Evolutionary conservation across 139 green algal species (phyloP), one percentile per base, ranked within the genome.

Genomic region (Tetradesmus obliquus): DNA sequence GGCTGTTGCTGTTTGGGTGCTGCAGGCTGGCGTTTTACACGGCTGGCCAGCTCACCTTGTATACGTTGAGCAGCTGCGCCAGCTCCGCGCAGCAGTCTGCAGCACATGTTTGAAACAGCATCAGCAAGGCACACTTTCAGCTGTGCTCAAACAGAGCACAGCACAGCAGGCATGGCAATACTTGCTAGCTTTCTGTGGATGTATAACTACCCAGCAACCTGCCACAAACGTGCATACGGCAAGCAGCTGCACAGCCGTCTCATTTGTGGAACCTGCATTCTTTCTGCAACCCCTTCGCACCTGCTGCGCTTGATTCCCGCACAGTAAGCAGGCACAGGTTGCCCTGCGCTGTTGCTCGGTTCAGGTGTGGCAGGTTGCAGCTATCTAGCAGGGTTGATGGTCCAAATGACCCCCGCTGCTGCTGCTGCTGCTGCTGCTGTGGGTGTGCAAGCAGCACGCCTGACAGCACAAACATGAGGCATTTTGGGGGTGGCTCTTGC

Each of bases 401-500:
- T 5, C 20, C 55, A 22, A 12, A 3, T 60, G 58, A 55, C 6
- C 83, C 57, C 4, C n/a, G 84, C 58, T 79, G 24, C 55, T 74
- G 60, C 22, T 88, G 84, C 55, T 79, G n/a, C n/a, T 55, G 15
- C 54, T 51, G 32, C 62, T 72, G 12, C 3, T 57, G 10, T 24
- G 19, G 17, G 13, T 13, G 7, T 6, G 88, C 10, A n/a, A 82
- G 60, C 79, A 91, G 79, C 88, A 86, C 88, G 9, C 88, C 88
- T 80, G 88, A 87, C 79, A 92, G 53, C 20, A 92, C 90, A 17
- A 97, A 55, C 32, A 97, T 7, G 10, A 97, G 24, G 54, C 86
- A 94, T 81, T 97, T 96, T 55, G 95, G 95, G 6, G 93, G 93
- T 7, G 93, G 93, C 32, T 94, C 91, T 79, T 95, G 93, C 8